Evolutionary conservation across 2,329 filamentous ascomycete genomes (phyloP).

Genomic region (Paramyrothecium sp.): DNA sequence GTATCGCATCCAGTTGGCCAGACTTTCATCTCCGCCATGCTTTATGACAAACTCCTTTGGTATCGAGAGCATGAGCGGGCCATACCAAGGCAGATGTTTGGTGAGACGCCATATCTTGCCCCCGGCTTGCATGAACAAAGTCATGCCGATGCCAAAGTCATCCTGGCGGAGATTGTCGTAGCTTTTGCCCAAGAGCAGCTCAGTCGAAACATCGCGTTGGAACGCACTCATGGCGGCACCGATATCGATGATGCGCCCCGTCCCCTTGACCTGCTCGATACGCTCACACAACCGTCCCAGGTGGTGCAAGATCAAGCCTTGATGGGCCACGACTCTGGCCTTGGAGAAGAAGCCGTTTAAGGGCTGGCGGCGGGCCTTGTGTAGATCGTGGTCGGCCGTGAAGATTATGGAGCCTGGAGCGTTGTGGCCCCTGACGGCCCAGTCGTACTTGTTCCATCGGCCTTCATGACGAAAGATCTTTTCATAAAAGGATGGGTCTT

Average conservation of each 20-base stretch:
- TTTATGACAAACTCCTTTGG: neutral
- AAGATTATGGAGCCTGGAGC: neutral
- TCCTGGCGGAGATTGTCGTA: constrained; percentile 9
- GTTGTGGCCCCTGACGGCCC: neutral
- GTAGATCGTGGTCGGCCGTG: neutral
- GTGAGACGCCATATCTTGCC: constrained; percentile 11
- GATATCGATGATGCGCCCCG: constrained; percentile 6
- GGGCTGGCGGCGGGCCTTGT: neutral
- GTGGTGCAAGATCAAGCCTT: neutral
- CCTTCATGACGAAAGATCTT: constrained; percentile 6
- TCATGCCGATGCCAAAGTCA: constrained; percentile 10
- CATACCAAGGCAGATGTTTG: constrained; percentile 2
- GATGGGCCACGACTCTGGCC: neutral
- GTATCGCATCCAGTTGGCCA: neutral
- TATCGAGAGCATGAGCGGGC: constrained; percentile 14
- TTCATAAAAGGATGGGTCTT: constrained; percentile 18
- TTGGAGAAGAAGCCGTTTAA: neutral
- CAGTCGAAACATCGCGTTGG: constrained; percentile 9
- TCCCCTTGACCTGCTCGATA: neutral
- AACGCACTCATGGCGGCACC: constrained; percentile 13
- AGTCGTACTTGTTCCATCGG: constrained; percentile 2
- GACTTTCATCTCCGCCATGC: neutral
- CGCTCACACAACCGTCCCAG: neutral
- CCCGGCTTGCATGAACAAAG: constrained; percentile 1
- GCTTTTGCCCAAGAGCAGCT: constrained; percentile 10